phyloP scores from a whole-genome alignment of 305 asterid genomes.

The Rubia balearica region DNA sequence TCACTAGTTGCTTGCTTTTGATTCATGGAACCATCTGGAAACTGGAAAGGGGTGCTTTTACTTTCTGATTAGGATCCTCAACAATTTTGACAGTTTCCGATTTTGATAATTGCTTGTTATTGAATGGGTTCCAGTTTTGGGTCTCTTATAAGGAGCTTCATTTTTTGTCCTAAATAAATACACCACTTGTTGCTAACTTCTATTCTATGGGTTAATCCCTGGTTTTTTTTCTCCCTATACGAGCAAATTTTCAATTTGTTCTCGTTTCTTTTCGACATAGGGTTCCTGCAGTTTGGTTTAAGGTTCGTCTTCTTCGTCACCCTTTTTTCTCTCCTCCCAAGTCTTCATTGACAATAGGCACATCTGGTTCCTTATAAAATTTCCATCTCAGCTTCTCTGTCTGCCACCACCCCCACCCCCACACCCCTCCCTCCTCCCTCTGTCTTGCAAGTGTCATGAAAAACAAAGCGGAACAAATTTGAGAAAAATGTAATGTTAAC shows the following conservation, averaged over 20 bases:
- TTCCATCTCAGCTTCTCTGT: neutral
- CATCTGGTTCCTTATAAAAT: neutral
- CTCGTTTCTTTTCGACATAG: neutral
- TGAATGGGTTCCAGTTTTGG: neutral
- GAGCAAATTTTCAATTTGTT: neutral
- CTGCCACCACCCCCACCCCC: too few species aligned
- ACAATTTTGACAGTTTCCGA: neutral
- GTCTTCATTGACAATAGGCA: neutral
- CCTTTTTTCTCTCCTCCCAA: neutral
- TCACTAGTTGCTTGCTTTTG: neutral
- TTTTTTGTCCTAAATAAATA: neutral
- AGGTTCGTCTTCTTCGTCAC: neutral
- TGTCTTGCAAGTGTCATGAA: neutral
- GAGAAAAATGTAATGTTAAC: neutral
- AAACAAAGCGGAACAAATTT: neutral
- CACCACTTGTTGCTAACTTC: neutral
- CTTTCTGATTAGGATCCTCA: neutral
- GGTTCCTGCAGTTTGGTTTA: neutral
- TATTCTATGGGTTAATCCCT: neutral
- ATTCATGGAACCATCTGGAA: neutral
- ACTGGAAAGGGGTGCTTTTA: neutral
- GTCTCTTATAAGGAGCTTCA: neutral
- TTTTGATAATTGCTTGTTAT: neutral
- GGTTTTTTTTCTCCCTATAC: neutral
- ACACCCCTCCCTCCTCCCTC: too few species aligned